Evolutionary conservation across 805 yeast species (phyloP).

Genomic region (Hemisphaericaspora nanyangensis): DNA sequence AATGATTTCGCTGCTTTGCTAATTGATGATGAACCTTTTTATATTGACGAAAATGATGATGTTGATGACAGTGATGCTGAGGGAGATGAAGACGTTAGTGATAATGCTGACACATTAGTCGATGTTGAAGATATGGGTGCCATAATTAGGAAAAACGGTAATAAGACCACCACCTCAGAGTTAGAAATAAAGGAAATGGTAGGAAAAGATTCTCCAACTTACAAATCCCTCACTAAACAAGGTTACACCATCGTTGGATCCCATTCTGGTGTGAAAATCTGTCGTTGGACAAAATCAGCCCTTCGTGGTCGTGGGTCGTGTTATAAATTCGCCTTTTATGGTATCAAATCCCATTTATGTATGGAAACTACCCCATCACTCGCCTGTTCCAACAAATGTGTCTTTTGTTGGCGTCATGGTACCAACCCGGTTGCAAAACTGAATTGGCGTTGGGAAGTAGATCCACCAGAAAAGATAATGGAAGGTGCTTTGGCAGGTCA

Average conservation of each 20-base stretch:
- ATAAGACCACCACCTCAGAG: no score
- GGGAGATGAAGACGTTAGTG: conserved; percentile 33
- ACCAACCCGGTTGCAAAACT: conserved; percentile 94
- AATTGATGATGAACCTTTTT: conserved; percentile 67
- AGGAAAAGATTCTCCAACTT: conserved; percentile 84
- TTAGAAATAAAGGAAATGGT: conserved; percentile 71
- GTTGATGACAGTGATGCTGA: conserved; percentile 50
- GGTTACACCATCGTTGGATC: conserved; percentile 92
- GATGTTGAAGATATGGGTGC: conserved; percentile 90
- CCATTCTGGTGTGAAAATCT: conserved; percentile 91
- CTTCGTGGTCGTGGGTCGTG: conserved; percentile 92
- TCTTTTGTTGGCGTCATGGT: conserved; percentile 97
- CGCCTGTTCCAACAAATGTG: conserved; percentile 93
- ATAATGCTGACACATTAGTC: conserved; percentile 46
- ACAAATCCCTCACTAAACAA: conserved; percentile 81
- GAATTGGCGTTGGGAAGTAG: conserved; percentile 93
- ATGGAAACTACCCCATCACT: conserved; percentile 95
- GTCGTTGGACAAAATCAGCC: conserved; percentile 96
- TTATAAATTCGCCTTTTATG: conserved; percentile 88
- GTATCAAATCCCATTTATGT: conserved; percentile 84
- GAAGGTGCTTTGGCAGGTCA: conserved; percentile 88
- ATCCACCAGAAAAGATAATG: conserved; percentile 77
- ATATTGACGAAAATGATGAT: conserved; percentile 55
- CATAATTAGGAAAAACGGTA: conserved; percentile 40
- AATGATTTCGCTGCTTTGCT: conserved; percentile 56